Evolutionary conservation across 2,329 filamentous ascomycete genomes (phyloP).

Genomic region (Didymella sp.): DNA sequence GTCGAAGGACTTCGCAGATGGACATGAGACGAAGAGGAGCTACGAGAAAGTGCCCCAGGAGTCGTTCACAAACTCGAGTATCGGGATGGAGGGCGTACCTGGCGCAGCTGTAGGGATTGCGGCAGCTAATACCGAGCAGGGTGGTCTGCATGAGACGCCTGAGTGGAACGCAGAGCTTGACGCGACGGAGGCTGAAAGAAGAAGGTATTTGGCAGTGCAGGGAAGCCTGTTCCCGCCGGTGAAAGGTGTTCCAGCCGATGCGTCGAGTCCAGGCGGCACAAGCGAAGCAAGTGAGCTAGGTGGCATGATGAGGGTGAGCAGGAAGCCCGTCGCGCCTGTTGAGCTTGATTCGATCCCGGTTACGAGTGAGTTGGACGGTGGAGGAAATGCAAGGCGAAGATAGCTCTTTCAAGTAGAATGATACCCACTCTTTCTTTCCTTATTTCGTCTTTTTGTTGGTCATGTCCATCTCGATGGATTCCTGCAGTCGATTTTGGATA

Average conservation of each 20-base stretch:
- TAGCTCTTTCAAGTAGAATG: neutral
- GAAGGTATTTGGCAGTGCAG: conserved; percentile 14
- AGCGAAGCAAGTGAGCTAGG: conserved; percentile 23
- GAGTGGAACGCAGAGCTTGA: conserved; percentile 37
- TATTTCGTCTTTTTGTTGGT: no score
- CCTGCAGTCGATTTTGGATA: no score
- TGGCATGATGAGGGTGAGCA: conserved; percentile 22
- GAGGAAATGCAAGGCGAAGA: neutral
- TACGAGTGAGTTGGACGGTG: conserved; percentile 18
- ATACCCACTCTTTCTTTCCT: neutral
- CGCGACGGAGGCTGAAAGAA: conserved; percentile 24
- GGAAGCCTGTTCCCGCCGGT: conserved; percentile 9
- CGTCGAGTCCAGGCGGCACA: neutral
- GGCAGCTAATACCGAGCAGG: neutral
- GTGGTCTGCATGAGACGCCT: conserved; percentile 21
- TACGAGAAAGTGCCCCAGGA: conserved; percentile 1
- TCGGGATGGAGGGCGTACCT: neutral
- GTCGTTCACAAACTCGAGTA: neutral
- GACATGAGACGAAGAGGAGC: conserved; percentile 12
- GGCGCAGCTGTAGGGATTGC: neutral
- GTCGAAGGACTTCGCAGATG: conserved; percentile 5
- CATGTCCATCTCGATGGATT: no score
- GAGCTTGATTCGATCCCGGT: conserved; percentile 27
- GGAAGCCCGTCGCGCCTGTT: conserved; percentile 29
- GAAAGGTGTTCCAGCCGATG: neutral